Conservation (phyloP, 2,329 filamentous ascomycete species). For the Drechslerella coelobrocha region DNA sequence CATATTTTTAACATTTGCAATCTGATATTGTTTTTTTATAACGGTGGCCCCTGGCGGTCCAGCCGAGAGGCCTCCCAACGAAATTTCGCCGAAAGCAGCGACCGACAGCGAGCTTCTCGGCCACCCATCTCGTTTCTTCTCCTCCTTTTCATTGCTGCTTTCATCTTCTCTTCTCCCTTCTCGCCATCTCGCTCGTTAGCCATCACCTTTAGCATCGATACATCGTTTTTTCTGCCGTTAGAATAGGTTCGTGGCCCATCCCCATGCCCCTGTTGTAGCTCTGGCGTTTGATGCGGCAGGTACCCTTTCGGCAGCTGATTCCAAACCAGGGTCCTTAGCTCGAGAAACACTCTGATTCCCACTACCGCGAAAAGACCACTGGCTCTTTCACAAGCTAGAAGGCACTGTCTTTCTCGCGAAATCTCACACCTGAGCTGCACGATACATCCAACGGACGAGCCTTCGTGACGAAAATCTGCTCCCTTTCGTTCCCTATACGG, state of each 20-base stretch:
- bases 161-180: background rate
- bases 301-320: slow-evolving; percentile 51
- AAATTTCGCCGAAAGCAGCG: slow-evolving; percentile 46
- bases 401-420: too few species aligned
- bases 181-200: background rate
- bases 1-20: too few species aligned
- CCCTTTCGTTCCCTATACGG: slow-evolving; percentile 51
- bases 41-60: too few species aligned
- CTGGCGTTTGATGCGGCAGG: slow-evolving; percentile 30
- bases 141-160: background rate
- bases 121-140: background rate
- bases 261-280: background rate
- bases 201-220: too few species aligned
- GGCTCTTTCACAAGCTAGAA: slow-evolving; percentile 3
- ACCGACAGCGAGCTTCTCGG: slow-evolving; percentile 10
- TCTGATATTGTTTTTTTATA: too few species aligned
- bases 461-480: slow-evolving; percentile 3
- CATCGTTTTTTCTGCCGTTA: too few species aligned
- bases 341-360: too few species aligned
- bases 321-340: slow-evolving; percentile 26
- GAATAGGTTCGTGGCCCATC: too few species aligned
- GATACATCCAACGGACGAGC: too few species aligned
- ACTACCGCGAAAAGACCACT: too few species aligned
- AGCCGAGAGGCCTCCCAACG: slow-evolving; percentile 29
- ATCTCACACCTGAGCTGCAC: too few species aligned